Evolutionary conservation across 192 early-diverging fungal genomes (phyloP).

Genomic region (Obelidium mucronatum): DNA sequence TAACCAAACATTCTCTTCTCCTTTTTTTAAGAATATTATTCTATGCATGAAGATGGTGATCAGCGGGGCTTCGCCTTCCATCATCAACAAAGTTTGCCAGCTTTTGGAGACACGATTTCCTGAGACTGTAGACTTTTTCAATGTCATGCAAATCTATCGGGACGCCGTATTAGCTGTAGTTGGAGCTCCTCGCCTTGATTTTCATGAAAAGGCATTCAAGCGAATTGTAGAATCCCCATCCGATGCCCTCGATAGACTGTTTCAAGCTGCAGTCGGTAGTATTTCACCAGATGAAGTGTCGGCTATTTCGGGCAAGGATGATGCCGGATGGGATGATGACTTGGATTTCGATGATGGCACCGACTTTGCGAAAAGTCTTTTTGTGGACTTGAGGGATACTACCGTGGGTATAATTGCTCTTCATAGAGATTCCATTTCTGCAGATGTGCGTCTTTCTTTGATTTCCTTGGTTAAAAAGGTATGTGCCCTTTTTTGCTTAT

Average conservation of each 20-base stretch:
- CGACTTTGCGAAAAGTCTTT: background rate
- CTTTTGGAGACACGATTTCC: constrained; percentile 17
- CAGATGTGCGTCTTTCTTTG: constrained; percentile 30
- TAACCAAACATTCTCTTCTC: background rate
- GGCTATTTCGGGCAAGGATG: background rate
- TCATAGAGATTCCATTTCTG: background rate
- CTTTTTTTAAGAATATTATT: constrained; percentile 11
- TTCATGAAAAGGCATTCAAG: constrained; percentile 39
- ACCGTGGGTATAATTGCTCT: constrained; percentile 2
- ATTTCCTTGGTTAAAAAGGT: constrained; percentile 32
- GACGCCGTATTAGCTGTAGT: constrained; percentile 34
- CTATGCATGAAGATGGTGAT: constrained; percentile 54
- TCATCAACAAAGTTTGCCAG: constrained; percentile 37
- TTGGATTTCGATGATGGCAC: constrained; percentile 25
- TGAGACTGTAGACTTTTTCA: constrained; percentile 7
- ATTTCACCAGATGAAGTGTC: background rate
- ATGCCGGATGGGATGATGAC: background rate
- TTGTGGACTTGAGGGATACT: background rate
- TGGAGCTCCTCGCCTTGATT: constrained; percentile 18
- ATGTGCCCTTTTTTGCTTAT: background rate
- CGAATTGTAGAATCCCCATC: constrained; percentile 41
- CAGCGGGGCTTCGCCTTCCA: constrained; percentile 38
- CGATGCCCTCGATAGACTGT: constrained; percentile 44
- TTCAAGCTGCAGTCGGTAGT: constrained; percentile 3
- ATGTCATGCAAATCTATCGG: constrained; percentile 28